Evolutionary conservation across 2,329 filamentous ascomycete species (phyloP), one percentile per base, ranked within the genome.

Genomic region (Sarocladium oryzae): DNA sequence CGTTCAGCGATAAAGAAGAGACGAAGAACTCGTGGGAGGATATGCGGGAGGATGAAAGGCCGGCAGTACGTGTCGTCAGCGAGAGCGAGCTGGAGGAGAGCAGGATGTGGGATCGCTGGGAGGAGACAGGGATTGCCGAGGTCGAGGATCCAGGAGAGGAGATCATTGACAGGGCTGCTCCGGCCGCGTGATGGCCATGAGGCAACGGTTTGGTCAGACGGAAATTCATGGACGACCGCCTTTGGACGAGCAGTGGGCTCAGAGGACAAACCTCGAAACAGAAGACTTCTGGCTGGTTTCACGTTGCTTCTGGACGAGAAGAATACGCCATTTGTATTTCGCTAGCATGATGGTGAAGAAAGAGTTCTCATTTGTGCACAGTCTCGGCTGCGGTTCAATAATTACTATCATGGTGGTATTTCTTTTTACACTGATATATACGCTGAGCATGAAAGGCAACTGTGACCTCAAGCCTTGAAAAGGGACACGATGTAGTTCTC

Each of bases 11-110:
- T 24, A 46, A 16, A 10, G 48, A 45, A 5, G 36, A 32, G 36
- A 6, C 3, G 49, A 50, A 0, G 56, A 61, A 1, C 55, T 62
- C 15, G 46, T 71, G 68, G 64, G 54, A 55, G 9, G 53, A 57
- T 2, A 15, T 70, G 11, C 57, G 61, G 0, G 64, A 66, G 1
- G 61, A 60, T 4, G 54, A 59, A 13, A 68, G 58, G 52, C 68
- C 67, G 1, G 52, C 41, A 1, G 35, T 72, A 0, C 41, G 35
- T 1, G 53, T 51, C 1, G 23, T 58, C 4, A 50, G 63, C 13
- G 52, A 52, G 2, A 55, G 58, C 1, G 52, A 33, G 6, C 57
- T 66, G 51, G 52, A 61, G 38, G 30, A 56, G 30, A 52, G 63
- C 46, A 50, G 60, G 24, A 57, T 59, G 2, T 65, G 63, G 60